A percentile compares a stretch with the other conserved stretches of the same genome.
Evolutionary conservation across 2,329 filamentous ascomycete genomes (phyloP).

Genomic region (Monosporascus cannonballus): DNA sequence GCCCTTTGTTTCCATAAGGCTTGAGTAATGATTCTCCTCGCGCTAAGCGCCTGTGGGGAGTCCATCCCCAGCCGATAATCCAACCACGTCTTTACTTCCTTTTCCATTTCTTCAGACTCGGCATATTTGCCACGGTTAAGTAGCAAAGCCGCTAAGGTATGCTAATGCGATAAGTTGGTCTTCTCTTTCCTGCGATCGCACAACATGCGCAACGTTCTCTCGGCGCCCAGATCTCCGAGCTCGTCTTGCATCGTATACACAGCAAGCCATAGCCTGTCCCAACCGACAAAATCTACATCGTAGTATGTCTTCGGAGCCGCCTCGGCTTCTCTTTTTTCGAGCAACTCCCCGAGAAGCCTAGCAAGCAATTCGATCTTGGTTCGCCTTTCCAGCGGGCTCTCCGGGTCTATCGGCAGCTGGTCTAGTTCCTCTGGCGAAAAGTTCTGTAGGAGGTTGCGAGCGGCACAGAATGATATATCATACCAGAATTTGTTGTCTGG

Average conservation of each 20-base stretch:
- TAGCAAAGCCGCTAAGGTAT: conserved; percentile 4
- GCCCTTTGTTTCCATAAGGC: conserved; percentile 6
- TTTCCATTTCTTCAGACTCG: conserved; percentile 1
- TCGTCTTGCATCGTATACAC: background rate
- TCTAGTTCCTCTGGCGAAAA: conserved; percentile 5
- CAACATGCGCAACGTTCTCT: conserved; percentile 5
- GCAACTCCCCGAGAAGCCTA: conserved; percentile 3
- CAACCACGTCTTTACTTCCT: background rate
- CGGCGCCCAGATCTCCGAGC: conserved; percentile 1
- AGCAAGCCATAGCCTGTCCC: conserved; percentile 3
- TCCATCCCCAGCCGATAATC: background rate
- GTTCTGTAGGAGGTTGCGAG: conserved; percentile 9
- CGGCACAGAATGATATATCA: conserved; percentile 2
- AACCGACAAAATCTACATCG: conserved; percentile 3
- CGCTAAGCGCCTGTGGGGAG: conserved; percentile 1
- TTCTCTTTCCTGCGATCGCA: conserved; percentile 2
- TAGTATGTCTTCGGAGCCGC: conserved; percentile 1
- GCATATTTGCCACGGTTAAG: conserved; percentile 3
- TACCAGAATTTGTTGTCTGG: conserved; percentile 11
- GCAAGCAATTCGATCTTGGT: conserved; percentile 7
- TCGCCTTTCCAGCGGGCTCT: conserved; percentile 1
- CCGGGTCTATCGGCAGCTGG: conserved; percentile 4
- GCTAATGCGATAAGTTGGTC: conserved; percentile 5
- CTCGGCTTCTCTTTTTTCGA: conserved; percentile 1
- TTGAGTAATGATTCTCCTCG: conserved; percentile 1